A percentile compares a stretch with the other conserved stretches of the same genome.
Evolutionary conservation across 495 filamentous ascomycete genomes (phyloP).

Genomic region (Xylaria venustula): DNA sequence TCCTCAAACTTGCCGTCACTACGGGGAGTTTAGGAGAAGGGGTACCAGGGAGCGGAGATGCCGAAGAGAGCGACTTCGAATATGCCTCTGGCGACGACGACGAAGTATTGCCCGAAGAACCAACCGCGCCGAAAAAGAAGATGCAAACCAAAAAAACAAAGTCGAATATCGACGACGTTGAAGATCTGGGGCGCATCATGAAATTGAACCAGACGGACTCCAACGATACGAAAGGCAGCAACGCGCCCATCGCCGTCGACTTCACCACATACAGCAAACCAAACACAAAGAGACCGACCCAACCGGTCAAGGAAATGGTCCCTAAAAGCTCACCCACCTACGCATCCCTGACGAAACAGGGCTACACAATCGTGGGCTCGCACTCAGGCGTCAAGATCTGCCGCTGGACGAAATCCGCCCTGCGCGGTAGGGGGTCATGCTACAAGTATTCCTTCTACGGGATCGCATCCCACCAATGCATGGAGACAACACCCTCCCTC

Average conservation of each 20-base stretch:
- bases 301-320: constrained; percentile 82
- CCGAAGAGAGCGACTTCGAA: constrained; percentile 80
- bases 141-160: constrained; percentile 28
- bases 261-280: constrained; percentile 68
- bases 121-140: constrained; percentile 36
- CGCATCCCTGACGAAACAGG: constrained; percentile 86
- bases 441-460: constrained; percentile 98
- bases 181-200: constrained; percentile 74
- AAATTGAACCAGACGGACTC: constrained; percentile 42
- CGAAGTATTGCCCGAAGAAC: constrained; percentile 50
- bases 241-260: constrained; percentile 71
- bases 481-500: constrained; percentile 94
- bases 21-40: constrained; percentile 75
- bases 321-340: constrained; percentile 86
- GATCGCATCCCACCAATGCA: constrained; percentile 91
- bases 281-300: constrained; percentile 43
- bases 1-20: constrained; percentile 57
- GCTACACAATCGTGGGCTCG: constrained; percentile 90
- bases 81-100: constrained; percentile 56
- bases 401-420: constrained; percentile 95
- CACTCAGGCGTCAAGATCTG: constrained; percentile 98
- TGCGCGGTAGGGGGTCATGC: constrained; percentile 92
- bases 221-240: constrained; percentile 27
- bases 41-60: constrained; percentile 75
- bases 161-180: constrained; percentile 68